These are phyloP conservation scores for Backusella psychrophila DNA, from an alignment of 192 early-diverging fungal genomes.

Conservation along the genomic window DNA sequence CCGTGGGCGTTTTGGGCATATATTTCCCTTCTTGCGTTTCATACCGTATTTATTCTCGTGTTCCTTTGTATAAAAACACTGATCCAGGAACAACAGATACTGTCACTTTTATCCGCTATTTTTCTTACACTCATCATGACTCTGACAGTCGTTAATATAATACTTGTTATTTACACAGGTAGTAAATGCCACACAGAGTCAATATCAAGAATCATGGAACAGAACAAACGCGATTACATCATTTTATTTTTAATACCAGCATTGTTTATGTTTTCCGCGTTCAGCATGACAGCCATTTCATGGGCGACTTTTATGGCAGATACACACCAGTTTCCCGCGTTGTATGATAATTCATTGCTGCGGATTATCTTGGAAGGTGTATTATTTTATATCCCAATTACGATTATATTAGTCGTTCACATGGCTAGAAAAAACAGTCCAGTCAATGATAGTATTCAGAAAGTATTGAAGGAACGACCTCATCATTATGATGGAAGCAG, in stretches of 20 bases:
- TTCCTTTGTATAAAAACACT: neutral
- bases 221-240: neutral
- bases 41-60: neutral
- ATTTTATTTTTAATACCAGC: constrained; percentile 3
- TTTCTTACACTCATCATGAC: neutral
- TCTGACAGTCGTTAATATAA: neutral
- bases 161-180: constrained; percentile 1
- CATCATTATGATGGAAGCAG: neutral
- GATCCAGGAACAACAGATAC: neutral
- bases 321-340: neutral
- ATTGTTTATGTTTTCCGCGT: neutral
- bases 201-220: neutral
- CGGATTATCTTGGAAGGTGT: neutral
- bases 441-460: neutral
- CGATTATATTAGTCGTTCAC: neutral
- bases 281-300: neutral
- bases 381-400: neutral
- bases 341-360: neutral
- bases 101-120: neutral
- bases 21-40: neutral
- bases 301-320: neutral
- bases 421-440: neutral
- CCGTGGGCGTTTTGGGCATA: constrained; percentile 8
- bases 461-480: neutral
- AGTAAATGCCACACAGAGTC: neutral